Evolutionary conservation across 2,329 filamentous ascomycete genomes (phyloP).

Genomic region (Colletotrichum cuscutae): DNA sequence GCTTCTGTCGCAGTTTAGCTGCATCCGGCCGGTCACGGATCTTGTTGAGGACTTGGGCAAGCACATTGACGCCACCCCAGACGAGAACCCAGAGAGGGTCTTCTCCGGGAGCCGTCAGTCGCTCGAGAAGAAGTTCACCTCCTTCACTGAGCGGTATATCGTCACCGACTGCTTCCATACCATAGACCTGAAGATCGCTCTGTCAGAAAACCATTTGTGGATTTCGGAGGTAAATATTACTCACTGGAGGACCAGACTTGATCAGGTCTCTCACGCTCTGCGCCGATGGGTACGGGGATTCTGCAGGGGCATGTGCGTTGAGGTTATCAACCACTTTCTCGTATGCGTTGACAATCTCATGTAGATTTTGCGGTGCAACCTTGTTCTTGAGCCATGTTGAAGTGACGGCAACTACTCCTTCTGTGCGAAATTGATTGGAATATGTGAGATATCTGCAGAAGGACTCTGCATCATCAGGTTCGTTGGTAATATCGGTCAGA

Average conservation of each 20-base stretch:
- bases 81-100: constrained; percentile 61
- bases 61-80: constrained; percentile 64
- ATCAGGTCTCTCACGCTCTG: constrained; percentile 48
- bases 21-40: constrained; percentile 47
- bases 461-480: constrained; percentile 57
- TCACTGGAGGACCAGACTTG: constrained; percentile 48
- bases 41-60: constrained; percentile 58
- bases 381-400: constrained; percentile 56
- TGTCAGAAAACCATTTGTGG: neutral
- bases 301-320: constrained; percentile 57
- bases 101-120: constrained; percentile 40
- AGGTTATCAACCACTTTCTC: constrained; percentile 56
- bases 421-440: constrained; percentile 56
- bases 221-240: neutral
- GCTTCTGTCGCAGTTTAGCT: constrained; percentile 48
- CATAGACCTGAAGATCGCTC: constrained; percentile 42
- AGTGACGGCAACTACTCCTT: constrained; percentile 56
- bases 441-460: constrained; percentile 57
- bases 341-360: constrained; percentile 56
- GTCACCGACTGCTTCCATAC: constrained; percentile 44
- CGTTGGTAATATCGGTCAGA: constrained; percentile 56
- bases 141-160: constrained; percentile 49
- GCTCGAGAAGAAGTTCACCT: constrained; percentile 52
- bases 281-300: constrained; percentile 52
- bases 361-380: constrained; percentile 53